These are phyloP conservation scores for Phycomyces blakesleeanus DNA, from an alignment of 192 early-diverging fungal genomes.

Conservation along the genomic window DNA sequence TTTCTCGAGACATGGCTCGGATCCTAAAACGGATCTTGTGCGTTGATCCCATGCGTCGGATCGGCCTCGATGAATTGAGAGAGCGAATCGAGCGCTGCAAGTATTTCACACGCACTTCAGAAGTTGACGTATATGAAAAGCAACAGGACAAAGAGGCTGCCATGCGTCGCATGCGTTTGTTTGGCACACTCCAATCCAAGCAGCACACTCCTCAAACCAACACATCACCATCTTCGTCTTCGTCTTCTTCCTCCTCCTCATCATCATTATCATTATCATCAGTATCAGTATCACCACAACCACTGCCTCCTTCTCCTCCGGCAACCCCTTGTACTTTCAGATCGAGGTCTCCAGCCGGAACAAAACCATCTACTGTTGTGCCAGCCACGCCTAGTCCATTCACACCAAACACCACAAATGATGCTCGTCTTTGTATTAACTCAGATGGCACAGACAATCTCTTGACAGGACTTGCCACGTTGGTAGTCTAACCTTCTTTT, in stretches of 20 bases:
- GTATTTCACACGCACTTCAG: constrained; percentile 40
- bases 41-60: constrained; percentile 59
- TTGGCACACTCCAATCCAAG: not conserved
- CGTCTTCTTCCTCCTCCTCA: no score
- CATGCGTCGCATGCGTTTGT: constrained; percentile 6
- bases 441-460: constrained; percentile 1
- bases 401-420: not conserved
- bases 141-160: not conserved
- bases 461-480: constrained; percentile 7
- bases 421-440: not conserved
- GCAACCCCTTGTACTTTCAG: constrained; percentile 2
- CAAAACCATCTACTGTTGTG: not conserved
- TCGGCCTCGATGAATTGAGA: constrained; percentile 38
- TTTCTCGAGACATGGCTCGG: constrained; percentile 63
- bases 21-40: constrained; percentile 74
- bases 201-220: not conserved
- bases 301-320: constrained; percentile 9
- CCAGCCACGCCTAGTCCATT: not conserved
- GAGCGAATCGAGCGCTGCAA: constrained; percentile 39
- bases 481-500: constrained; percentile 14
- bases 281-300: no score
- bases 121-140: constrained; percentile 20
- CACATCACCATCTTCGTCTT: no score
- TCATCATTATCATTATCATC: no score
- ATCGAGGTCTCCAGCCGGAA: not conserved